Evolutionary conservation across 2,329 filamentous ascomycete species (phyloP), one percentile per base, ranked within the genome.

Genomic region (Didymella sp.): DNA sequence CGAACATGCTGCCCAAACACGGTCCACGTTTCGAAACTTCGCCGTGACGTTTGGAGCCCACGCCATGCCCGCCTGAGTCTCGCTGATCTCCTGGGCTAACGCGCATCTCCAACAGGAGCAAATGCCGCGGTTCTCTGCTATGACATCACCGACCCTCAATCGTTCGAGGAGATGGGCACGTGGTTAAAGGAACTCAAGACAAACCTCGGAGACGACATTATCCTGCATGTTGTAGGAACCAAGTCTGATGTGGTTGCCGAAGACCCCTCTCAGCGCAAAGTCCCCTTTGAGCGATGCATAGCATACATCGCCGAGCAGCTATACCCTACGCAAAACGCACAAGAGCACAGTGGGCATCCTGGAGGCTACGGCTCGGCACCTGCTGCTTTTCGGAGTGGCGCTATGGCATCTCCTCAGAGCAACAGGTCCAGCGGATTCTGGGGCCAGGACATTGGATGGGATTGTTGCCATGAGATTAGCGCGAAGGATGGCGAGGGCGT

Each of bases 381-480:
- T 8, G 59, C 80, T 57, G 79, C 58, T 77, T 78, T 69, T 72
- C 64, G 68, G 25, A 76, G 61, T 41, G 61, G 80, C 68, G 48
- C 81, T 76, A 77, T 74, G 70, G 75, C 74, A 13, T 79, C 77
- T 24, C 79, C 79, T 27, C 76, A 79, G 61, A 79, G 79, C 69
- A 79, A 82, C 64, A 74, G 79, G 28, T 89, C 86, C 69, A 89
- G 86, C 33, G 89, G 89, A 1, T 91, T 92, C 77, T 97, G 93
- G 93, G 92, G 89, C 21, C 91, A 95, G 74, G 93, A 97, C 72
- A 87, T 92, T 6, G 92, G 93, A 49, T 98, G 94, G 93, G 93
- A 97, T 71, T 96, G 92, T 61, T 98, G 94, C 75, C 95, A 98
- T 76, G 95, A 99, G 79, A 94, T 99, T 72, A 93, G 89, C 66